Conservation (phyloP, 2,329 filamentous ascomycete genomes). For the Colletotrichum spinosum region DNA sequence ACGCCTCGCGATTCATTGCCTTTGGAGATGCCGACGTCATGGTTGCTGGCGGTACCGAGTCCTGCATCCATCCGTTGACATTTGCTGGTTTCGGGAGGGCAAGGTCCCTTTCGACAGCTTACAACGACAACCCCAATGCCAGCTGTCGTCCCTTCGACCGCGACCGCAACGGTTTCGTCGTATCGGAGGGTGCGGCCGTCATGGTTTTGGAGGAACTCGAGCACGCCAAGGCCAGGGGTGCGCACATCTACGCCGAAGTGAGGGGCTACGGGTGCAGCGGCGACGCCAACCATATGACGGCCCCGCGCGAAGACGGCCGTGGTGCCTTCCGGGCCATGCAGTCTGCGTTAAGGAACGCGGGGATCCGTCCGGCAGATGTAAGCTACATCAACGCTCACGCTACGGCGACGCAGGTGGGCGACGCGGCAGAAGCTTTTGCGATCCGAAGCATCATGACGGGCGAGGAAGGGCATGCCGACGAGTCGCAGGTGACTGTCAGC, state of each 20-base stretch:
- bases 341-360: conserved; percentile 79
- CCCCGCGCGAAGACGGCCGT: conserved; percentile 83
- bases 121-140: conserved; percentile 76
- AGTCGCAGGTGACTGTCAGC: conserved; percentile 81
- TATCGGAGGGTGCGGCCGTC: conserved; percentile 91
- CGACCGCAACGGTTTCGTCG: conserved; percentile 85
- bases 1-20: conserved; percentile 93
- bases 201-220: conserved; percentile 90
- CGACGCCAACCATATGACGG: conserved; percentile 94
- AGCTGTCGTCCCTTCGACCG: conserved; percentile 91
- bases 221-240: conserved; percentile 83
- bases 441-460: conserved; percentile 83
- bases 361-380: conserved; percentile 75
- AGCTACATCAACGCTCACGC: conserved; percentile 98
- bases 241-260: conserved; percentile 88
- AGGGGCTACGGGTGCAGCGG: conserved; percentile 90
- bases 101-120: conserved; percentile 84
- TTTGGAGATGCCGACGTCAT: conserved; percentile 94
- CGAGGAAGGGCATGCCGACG: conserved; percentile 71
- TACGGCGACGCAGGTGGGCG: conserved; percentile 87
- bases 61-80: conserved; percentile 93
- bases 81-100: conserved; percentile 92
- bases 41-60: conserved; percentile 94
- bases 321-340: conserved; percentile 90
- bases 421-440: conserved; percentile 87